Conservation (phyloP, 2,329 filamentous ascomycete species). For the Xylariomycetidae sp. region DNA sequence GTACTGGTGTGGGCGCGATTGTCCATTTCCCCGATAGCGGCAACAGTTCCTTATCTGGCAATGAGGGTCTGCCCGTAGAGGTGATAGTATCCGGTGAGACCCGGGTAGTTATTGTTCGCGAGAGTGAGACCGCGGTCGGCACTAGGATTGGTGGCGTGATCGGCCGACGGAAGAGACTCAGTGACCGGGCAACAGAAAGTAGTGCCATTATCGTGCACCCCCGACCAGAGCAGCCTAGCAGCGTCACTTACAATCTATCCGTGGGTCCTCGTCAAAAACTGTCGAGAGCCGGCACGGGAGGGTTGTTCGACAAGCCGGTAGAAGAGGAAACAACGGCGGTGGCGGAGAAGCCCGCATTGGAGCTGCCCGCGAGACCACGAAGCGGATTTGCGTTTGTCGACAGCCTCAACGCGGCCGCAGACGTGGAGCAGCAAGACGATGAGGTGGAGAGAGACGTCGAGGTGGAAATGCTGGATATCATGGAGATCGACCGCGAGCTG, state of each 20-base stretch:
- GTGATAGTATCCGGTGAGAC: conserved; percentile 52
- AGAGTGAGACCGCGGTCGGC: conserved; percentile 44
- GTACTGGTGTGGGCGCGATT: conserved; percentile 46
- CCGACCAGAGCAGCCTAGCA: conserved; percentile 35
- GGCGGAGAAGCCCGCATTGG: conserved; percentile 11
- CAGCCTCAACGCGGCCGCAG: conserved; percentile 48
- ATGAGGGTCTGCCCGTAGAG: conserved; percentile 45
- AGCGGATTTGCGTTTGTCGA: conserved; percentile 47
- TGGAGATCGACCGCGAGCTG: conserved; percentile 59
- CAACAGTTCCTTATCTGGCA: conserved; percentile 15
- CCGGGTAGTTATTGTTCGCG: conserved; percentile 49
- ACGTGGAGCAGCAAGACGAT: conserved; percentile 39
- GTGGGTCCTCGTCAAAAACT: conserved; percentile 23
- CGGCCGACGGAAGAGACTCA: conserved; percentile 22
- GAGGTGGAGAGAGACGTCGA: conserved; percentile 48
- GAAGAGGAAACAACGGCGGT: conserved; percentile 21
- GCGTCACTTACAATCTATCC: conserved; percentile 45
- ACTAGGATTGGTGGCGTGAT: conserved; percentile 37
- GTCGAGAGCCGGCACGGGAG: conserved; percentile 10
- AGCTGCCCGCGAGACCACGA: conserved; percentile 19
- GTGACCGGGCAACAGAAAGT: conserved; percentile 32
- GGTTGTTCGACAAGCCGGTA: conserved; percentile 10
- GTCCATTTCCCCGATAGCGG: conserved; percentile 28
- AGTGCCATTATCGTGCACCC: conserved; percentile 54
- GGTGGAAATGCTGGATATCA: conserved; percentile 59